Evolutionary conservation across 2,329 filamentous ascomycete genomes (phyloP), one percentile per base, ranked within the genome.

Genomic region (Colletotrichum incanum): DNA sequence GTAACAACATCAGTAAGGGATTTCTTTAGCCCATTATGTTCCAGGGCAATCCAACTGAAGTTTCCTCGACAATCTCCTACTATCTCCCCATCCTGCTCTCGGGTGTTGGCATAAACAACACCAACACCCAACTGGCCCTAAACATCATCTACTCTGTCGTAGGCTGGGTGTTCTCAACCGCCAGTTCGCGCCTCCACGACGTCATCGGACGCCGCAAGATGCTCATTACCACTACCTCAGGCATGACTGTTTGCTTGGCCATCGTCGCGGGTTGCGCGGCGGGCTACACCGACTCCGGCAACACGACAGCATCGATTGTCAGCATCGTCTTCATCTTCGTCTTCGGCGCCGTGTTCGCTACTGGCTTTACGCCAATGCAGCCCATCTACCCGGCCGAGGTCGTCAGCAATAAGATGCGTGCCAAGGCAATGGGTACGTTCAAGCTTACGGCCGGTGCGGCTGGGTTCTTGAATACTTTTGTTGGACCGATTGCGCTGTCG

Each of bases 71-170:
- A 70, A 62, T 80, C 18, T 80, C 79, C 0, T 84, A 84, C 73
- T 84, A 84, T 54, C 79, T 85, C 0, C 75, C 82, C 8, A 79
- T 81, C 1, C 83, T 85, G 71, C 78, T 85, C 34, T 79, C 81
- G 31, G 80, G 80, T 2, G 78, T 85, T 49, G 82, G 82, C 1
- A 82, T 85, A 16, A 83, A 79, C 8, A 77, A 80, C 26, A 80
- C 78, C 6, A 78, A 82, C 67, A 82, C 82, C 0, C 82, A 84
- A 61, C 76, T 84, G 39, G 77, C 83, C 3, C 78, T 83, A 3
- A 84, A 84, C 65, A 82, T 82, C 9, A 67, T 84, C 7, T 83
- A 84, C 55, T 79, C 83, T 5, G 78, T 78, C 18, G 81, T 84
- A 52, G 82, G 82, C 67, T 80, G 81, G 72, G 78, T 81, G 20